These are phyloP conservation scores for Hypoxylon sp. DNA, from an alignment of 2,329 filamentous ascomycete genomes.

Conservation along the genomic window DNA sequence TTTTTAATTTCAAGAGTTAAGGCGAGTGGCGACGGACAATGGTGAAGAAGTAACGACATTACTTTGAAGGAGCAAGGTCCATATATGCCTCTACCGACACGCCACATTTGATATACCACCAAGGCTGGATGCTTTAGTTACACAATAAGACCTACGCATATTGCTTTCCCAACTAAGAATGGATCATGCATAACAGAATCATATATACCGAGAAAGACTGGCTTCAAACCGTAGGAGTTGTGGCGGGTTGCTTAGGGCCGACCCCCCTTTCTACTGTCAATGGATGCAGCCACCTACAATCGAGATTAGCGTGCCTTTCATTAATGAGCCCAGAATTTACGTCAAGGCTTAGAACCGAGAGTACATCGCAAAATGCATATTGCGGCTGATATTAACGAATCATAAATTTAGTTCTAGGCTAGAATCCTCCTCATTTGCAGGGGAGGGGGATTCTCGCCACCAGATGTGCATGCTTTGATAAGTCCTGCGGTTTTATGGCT, in stretches of 20 bases:
- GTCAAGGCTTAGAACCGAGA: not conserved
- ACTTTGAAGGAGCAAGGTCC: not conserved
- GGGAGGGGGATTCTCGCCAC: not conserved
- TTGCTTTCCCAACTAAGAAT: slow-evolving; percentile 5
- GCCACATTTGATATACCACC: too few species aligned
- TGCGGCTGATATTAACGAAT: slow-evolving; percentile 3
- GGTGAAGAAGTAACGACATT: not conserved
- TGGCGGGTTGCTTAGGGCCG: not conserved
- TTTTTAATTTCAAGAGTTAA: not conserved
- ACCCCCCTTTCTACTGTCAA: not conserved
- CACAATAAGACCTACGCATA: not conserved
- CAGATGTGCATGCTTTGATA: slow-evolving; percentile 3
- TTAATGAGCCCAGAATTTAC: not conserved
- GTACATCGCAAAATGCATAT: not conserved
- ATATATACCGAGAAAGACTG: not conserved
- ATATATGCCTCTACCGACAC: not conserved
- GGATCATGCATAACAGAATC: not conserved
- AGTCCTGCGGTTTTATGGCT: slow-evolving; percentile 3
- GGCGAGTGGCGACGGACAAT: not conserved
- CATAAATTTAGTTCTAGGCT: not conserved
- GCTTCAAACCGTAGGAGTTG: not conserved
- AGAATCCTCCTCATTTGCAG: not conserved
- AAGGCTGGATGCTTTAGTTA: too few species aligned
- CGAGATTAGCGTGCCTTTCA: not conserved
- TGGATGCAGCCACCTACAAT: slow-evolving; percentile 1